Evolutionary conservation across 1,284 basidiomycete genomes (phyloP), one percentile per base, ranked within the genome.

Genomic region (Apiotrichum akiyoshidainum): DNA sequence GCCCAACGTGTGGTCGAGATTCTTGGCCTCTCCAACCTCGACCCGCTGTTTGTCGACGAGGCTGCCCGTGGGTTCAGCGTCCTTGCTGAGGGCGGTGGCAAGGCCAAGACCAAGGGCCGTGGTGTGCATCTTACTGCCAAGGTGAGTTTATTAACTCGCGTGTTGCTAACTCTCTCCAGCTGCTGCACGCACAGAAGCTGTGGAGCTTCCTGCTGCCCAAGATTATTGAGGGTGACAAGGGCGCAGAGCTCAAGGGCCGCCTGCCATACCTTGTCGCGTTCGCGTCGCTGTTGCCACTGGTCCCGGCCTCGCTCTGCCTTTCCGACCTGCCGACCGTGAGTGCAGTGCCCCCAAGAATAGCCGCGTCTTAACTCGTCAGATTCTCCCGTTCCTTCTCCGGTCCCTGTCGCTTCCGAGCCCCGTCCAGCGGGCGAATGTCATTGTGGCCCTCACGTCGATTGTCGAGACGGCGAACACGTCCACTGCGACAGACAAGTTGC

Each of bases 331-430:
- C 86, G 8, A 82, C 81, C 16, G 90, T 90, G 58, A 58, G 84
- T 72, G 48, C 5, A n/a, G 41, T 0, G 26, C 7, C 26, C n/a
- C 4, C 26, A 31, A 31, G 21, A 7, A 9, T 22, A 10, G 1
- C 13, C 12, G 16, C 21, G 9, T 19, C 41, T 57, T 60, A 21
- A 57, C 47, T 5, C 13, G 6, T 7, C 70, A 95, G 88, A 83
- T 98, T 16, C 85, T 97, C 65, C 93, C 95, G 0, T 81, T 98
- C 17, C 83, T 99, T 1, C 81, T 99, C 48, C 89, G 89, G 21
- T 88, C 90, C 2, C 83, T 99, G 9, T 84, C 88, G 41, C 79
- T 96, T 1, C 84, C 86, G 1, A 87, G 92, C 72, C 75, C 84
- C 6, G 81, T 84, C 22, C 86, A 94, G 58, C 85, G 90, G 19